Conservation (phyloP, 331 rosid genomes). For the Dryas integrifolia region DNA sequence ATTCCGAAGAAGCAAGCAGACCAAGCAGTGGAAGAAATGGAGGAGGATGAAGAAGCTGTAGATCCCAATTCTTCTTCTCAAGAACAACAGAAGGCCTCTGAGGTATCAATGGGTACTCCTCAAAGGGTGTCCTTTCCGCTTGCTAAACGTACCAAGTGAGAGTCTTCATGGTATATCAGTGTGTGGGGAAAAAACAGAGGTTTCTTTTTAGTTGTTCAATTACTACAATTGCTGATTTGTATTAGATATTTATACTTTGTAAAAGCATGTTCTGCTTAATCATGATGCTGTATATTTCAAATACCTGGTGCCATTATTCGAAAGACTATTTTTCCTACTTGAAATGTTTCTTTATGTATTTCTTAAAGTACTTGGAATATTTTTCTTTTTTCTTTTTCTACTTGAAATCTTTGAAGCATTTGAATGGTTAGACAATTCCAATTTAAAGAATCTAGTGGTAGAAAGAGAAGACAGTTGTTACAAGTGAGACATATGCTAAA, state of each 20-base stretch:
- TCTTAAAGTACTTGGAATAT: too few species aligned
- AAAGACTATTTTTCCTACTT: too few species aligned
- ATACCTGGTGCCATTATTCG: too few species aligned
- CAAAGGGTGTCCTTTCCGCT: constrained; percentile 63
- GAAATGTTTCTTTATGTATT: too few species aligned
- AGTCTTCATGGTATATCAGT: not conserved
- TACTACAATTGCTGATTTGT: not conserved
- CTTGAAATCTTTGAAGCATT: too few species aligned
- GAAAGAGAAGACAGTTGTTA: too few species aligned
- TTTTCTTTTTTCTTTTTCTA: too few species aligned
- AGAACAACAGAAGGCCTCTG: constrained; percentile 54
- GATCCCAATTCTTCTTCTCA: constrained; percentile 53
- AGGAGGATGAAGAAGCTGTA: constrained; percentile 58
- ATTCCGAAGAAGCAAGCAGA: constrained; percentile 66
- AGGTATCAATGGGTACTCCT: constrained; percentile 49
- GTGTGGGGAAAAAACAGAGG: not conserved
- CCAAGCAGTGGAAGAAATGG: constrained; percentile 64
- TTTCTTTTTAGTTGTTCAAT: not conserved
- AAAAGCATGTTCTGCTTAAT: not conserved
- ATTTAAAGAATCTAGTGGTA: too few species aligned
- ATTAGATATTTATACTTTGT: not conserved
- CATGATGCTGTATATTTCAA: not conserved
- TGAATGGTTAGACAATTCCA: too few species aligned
- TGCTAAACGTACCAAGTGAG: constrained; percentile 45
- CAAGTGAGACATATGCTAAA: too few species aligned